A percentile compares a stretch with the other conserved stretches of the same genome.
Evolutionary conservation across 495 filamentous ascomycete genomes (phyloP).

Genomic region (Elasticomyces elasticus): DNA sequence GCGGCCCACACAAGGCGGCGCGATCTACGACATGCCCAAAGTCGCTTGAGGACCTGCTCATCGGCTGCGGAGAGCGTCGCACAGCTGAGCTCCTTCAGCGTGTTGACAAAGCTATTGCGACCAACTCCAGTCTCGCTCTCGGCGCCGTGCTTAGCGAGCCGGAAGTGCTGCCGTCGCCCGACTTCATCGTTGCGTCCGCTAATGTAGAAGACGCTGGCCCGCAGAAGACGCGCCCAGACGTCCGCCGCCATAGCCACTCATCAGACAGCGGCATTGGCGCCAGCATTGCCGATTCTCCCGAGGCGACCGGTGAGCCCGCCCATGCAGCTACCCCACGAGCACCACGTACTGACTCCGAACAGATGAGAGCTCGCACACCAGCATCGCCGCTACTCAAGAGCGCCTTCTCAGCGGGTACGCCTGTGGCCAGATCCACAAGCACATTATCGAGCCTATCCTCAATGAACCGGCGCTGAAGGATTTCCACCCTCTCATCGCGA

Average conservation of each 20-base stretch:
- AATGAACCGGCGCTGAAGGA: conserved; percentile 51
- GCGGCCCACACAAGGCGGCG: conserved; percentile 39
- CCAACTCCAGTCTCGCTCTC: conserved; percentile 19
- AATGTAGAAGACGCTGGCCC: conserved; percentile 14
- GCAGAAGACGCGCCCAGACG: conserved; percentile 35
- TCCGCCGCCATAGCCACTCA: conserved; percentile 43
- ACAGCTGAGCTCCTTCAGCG: conserved; percentile 26
- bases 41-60: conserved; percentile 35
- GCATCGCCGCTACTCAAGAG: conserved; percentile 4
- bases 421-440: conserved; percentile 45
- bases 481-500: conserved; percentile 66
- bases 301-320: conserved; percentile 15
- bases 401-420: conserved; percentile 42
- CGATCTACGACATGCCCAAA: conserved; percentile 55
- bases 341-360: conserved; percentile 32
- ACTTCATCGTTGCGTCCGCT: conserved; percentile 26
- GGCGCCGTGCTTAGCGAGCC: conserved; percentile 28
- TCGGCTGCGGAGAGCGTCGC: conserved; percentile 24
- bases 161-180: conserved; percentile 32
- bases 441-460: conserved; percentile 49
- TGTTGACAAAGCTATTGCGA: conserved; percentile 29
- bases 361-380: conserved; percentile 3
- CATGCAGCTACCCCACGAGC: background rate
- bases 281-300: conserved; percentile 37
- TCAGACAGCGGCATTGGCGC: conserved; percentile 57